These are phyloP conservation scores for Colletotrichum gigasporum DNA, from an alignment of 2,329 filamentous ascomycete genomes.

Conservation along the genomic window DNA sequence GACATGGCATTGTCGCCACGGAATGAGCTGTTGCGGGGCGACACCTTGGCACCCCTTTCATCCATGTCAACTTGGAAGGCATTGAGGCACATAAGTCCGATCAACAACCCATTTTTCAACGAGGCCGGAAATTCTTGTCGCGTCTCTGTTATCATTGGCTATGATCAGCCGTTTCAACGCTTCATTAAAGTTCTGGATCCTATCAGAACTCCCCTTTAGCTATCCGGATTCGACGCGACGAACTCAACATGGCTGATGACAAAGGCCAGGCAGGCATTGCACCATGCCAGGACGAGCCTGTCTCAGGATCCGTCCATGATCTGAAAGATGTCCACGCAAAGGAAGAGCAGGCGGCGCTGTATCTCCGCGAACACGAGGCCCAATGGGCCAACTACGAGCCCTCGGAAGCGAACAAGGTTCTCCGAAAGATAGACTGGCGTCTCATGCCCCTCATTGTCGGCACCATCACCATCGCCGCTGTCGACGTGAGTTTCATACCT, in stretches of 20 bases:
- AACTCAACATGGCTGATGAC: neutral
- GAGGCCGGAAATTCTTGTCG: too few relatives aligned
- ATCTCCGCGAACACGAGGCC: neutral
- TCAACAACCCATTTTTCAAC: too few relatives aligned
- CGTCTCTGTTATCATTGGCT: too few relatives aligned
- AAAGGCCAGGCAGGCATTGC: neutral
- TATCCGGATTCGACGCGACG: neutral
- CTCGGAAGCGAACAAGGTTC: neutral
- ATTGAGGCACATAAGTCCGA: too few relatives aligned
- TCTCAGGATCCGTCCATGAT: neutral
- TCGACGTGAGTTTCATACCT: neutral
- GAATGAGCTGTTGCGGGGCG: too few relatives aligned
- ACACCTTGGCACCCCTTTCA: too few relatives aligned
- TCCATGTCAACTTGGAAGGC: too few relatives aligned
- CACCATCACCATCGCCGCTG: neutral
- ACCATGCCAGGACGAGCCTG: neutral
- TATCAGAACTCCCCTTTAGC: too few relatives aligned
- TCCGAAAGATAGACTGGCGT: constrained; percentile 21
- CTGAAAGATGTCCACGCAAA: neutral
- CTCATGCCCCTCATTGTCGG: constrained; percentile 20
- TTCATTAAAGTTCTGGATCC: too few relatives aligned
- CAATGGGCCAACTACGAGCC: neutral
- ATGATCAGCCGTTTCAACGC: too few relatives aligned
- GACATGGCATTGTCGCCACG: too few relatives aligned
- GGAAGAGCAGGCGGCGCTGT: neutral